Percentiles rank a stretch among this genome's conserved stretches.
phyloP scores from a whole-genome alignment of 2,329 filamentous ascomycete species.

The Corinectria fuckeliana region DNA sequence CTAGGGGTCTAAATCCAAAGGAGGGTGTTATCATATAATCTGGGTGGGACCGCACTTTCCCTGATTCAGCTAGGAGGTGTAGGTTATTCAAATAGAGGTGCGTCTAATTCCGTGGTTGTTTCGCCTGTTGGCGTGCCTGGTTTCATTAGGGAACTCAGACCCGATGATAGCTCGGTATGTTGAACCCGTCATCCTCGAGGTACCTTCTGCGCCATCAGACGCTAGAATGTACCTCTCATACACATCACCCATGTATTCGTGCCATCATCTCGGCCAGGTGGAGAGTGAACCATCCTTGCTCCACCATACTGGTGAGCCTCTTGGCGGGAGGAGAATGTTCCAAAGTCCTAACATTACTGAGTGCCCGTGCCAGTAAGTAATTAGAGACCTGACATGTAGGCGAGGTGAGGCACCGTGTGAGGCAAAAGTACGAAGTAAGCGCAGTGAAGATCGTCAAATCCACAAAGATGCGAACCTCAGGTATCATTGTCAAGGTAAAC shows the following conservation, averaged over 20 bases:
- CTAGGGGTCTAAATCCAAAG: no score
- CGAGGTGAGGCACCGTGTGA: background rate
- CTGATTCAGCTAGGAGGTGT: no score
- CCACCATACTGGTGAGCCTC: slow-evolving; percentile 11
- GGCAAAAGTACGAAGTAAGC: background rate
- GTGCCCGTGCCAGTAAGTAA: background rate
- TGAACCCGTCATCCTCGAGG: background rate
- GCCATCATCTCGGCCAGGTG: slow-evolving; percentile 12
- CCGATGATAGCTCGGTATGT: slow-evolving; percentile 6
- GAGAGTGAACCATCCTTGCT: background rate
- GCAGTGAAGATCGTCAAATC: background rate
- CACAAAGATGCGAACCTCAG: background rate
- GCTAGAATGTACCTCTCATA: slow-evolving; percentile 2
- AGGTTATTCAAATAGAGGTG: no score
- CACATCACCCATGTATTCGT: slow-evolving; percentile 12
- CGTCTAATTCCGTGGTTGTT: no score
- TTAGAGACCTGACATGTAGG: background rate
- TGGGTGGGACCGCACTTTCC: no score
- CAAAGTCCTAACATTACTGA: background rate
- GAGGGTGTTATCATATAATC: no score
- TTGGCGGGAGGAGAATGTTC: background rate
- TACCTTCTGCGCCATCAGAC: background rate
- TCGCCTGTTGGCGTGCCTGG: slow-evolving; percentile 3
- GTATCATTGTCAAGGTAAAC: background rate
- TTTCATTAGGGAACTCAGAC: slow-evolving; percentile 9